Conservation (phyloP, 1,139 yeast species). For the Geotrichum armillariae region DNA sequence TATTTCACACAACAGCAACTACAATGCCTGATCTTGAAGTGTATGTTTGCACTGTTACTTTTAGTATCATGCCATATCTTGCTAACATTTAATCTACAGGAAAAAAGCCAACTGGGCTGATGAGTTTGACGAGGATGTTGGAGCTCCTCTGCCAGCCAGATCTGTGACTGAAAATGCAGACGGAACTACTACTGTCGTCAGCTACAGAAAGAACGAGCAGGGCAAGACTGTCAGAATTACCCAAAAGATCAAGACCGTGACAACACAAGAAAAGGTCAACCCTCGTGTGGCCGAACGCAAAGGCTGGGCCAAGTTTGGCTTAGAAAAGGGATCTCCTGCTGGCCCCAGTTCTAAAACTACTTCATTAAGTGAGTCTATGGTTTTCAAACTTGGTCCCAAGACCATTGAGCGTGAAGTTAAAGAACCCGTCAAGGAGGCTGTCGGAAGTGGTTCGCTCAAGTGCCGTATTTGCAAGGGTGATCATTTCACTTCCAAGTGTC, state of each 20-base stretch:
- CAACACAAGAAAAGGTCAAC: slow-evolving; percentile 76
- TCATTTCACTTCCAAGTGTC: slow-evolving; percentile 95
- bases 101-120: slow-evolving; percentile 32
- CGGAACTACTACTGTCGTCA: slow-evolving; percentile 86
- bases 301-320: slow-evolving; percentile 69
- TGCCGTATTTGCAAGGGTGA: slow-evolving; percentile 95
- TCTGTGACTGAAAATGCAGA: slow-evolving; percentile 76
- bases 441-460: slow-evolving; percentile 53
- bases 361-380: slow-evolving; percentile 81
- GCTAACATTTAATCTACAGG: slow-evolving; percentile 5
- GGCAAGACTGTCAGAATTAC: slow-evolving; percentile 88
- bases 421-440: slow-evolving; percentile 59
- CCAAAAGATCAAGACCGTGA: slow-evolving; percentile 75
- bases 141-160: slow-evolving; percentile 41
- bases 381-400: slow-evolving; percentile 37
- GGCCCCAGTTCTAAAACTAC: slow-evolving; percentile 84
- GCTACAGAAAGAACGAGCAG: slow-evolving; percentile 65
- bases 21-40: too few species aligned
- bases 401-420: slow-evolving; percentile 34
- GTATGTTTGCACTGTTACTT: too few species aligned
- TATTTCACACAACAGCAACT: too few species aligned
- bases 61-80: too few species aligned
- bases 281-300: slow-evolving; percentile 44
- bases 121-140: slow-evolving; percentile 32
- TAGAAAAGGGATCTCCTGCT: slow-evolving; percentile 69